Evolutionary conservation across 169 alveolate species (phyloP).

Genomic region (Theileria luwenshuni): DNA sequence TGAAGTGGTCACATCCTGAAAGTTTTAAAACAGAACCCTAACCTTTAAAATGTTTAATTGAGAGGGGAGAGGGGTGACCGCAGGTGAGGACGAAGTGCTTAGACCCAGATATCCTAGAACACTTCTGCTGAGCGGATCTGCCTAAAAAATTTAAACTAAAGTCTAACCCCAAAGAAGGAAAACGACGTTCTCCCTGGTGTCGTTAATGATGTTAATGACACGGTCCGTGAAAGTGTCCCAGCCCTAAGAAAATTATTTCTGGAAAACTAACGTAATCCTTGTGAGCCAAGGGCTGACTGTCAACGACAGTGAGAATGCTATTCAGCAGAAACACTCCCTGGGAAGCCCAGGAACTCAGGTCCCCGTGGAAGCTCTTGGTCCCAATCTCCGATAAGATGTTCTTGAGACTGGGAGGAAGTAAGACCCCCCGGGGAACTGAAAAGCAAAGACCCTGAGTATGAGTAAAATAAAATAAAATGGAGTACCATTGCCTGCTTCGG

Average conservation of each 20-base stretch:
- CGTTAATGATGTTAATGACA: conserved; percentile 84
- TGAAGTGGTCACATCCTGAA: conserved; percentile 82
- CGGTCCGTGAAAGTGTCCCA: conserved; percentile 90
- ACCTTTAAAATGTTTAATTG: conserved; percentile 69
- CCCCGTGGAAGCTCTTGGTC: conserved; percentile 91
- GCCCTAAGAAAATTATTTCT: conserved; percentile 71
- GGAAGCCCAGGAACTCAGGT: conserved; percentile 95
- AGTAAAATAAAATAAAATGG: background rate
- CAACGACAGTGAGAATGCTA: conserved; percentile 93
- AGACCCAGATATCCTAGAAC: conserved; percentile 82
- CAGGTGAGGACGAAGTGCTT: conserved; percentile 90
- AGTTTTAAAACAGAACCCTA: conserved; percentile 33
- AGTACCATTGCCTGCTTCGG: conserved; percentile 93
- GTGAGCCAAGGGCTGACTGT: conserved; percentile 91
- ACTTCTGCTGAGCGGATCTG: conserved; percentile 89
- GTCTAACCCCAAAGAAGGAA: conserved; percentile 89
- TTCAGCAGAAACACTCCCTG: conserved; percentile 97
- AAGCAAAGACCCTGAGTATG: conserved; percentile 92
- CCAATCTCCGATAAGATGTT: conserved; percentile 93
- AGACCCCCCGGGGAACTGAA: conserved; percentile 92
- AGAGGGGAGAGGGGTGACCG: conserved; percentile 99
- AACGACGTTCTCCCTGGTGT: conserved; percentile 81
- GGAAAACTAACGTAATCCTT: conserved; percentile 66
- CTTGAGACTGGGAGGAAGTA: conserved; percentile 95
- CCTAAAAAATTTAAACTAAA: conserved; percentile 77